Conservation (phyloP, 1,284 basidiomycete species). For the Dichomitus squalens region DNA sequence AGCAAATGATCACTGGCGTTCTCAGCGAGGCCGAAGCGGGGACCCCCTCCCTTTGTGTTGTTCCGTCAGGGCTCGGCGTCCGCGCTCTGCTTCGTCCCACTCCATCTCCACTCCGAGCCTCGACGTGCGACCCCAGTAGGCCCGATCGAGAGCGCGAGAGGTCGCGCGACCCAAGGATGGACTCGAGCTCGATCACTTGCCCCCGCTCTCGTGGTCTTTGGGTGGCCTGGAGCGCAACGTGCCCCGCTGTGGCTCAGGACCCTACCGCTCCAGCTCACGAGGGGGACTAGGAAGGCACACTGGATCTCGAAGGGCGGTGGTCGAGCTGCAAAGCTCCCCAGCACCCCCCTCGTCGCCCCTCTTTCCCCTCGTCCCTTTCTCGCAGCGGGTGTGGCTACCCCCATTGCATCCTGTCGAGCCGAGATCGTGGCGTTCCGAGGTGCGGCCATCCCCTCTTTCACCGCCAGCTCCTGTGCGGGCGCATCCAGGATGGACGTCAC, state of each 20-base stretch:
- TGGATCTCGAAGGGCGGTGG: not conserved
- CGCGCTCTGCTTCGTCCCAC: not conserved
- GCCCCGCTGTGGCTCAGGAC: not conserved
- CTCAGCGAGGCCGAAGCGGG: too few relatives aligned
- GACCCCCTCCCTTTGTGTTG: too few relatives aligned
- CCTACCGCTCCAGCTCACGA: not conserved
- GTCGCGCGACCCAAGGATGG: not conserved
- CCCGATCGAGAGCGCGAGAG: not conserved
- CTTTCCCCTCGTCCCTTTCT: not conserved
- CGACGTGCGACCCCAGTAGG: not conserved
- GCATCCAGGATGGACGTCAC: not conserved
- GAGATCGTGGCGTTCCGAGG: not conserved
- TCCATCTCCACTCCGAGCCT: not conserved
- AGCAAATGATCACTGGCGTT: too few relatives aligned
- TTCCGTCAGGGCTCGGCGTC: too few relatives aligned
- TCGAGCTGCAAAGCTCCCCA: too few relatives aligned
- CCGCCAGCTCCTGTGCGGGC: not conserved
- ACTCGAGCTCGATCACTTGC: not conserved
- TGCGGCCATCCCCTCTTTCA: not conserved
- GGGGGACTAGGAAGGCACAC: not conserved
- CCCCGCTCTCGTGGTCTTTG: not conserved
- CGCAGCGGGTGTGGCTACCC: not conserved
- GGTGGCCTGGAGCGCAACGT: not conserved
- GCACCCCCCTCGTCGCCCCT: not conserved
- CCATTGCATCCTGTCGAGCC: not conserved